Evolutionary conservation across 2,329 filamentous ascomycete genomes (phyloP).

Genomic region (Ambrosiella xylebori): DNA sequence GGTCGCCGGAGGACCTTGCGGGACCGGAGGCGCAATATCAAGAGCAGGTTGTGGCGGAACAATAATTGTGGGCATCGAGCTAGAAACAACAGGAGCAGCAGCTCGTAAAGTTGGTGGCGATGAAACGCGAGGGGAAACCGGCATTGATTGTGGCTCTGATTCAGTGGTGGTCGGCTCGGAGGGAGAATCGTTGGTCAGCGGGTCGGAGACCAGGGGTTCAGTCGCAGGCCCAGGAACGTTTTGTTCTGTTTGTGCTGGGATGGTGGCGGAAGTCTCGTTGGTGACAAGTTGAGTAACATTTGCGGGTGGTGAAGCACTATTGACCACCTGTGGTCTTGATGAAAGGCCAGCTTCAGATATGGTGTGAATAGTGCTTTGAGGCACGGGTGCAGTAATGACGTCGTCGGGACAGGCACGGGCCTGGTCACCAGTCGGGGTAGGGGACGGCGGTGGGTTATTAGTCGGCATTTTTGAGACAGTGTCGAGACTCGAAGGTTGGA

Average conservation of each 20-base stretch:
- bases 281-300: background rate
- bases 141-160: background rate
- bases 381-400: background rate
- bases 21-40: background rate
- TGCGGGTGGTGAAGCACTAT: background rate
- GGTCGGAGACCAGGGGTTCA: background rate
- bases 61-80: background rate
- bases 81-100: background rate
- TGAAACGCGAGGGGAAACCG: background rate
- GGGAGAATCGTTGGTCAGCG: background rate
- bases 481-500: background rate
- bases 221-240: too few species aligned
- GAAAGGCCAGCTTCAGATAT: background rate
- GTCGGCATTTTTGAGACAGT: conserved; percentile 1
- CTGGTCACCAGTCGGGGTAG: background rate
- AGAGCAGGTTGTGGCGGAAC: background rate
- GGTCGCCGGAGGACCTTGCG: background rate
- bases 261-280: background rate
- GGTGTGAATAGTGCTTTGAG: background rate
- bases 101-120: background rate
- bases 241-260: background rate
- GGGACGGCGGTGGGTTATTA: conserved; percentile 5
- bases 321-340: background rate
- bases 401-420: conserved; percentile 6
- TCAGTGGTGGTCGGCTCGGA: background rate